A percentile compares a stretch with the other conserved stretches of the same genome.
Conservation (phyloP, 345 rosid species). For the Diplotaxis tenuifolia region DNA sequence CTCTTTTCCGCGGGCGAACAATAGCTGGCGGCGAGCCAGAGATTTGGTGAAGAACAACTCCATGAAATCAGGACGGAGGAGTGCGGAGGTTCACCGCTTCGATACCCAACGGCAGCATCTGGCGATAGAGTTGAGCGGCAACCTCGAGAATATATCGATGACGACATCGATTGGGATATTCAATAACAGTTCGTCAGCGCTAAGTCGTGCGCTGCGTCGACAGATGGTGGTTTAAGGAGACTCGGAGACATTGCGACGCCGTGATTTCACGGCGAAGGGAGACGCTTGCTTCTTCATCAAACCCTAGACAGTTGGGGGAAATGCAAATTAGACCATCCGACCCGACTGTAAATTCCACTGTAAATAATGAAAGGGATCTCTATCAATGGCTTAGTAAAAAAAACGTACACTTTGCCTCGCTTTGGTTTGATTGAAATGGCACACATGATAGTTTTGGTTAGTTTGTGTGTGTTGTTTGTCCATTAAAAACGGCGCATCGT, state of each 20-base stretch:
- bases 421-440: background rate
- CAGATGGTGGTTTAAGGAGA: background rate
- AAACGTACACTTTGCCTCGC: background rate
- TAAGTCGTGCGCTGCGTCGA: background rate
- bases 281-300: background rate
- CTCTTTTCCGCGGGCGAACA: background rate
- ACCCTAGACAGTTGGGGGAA: background rate
- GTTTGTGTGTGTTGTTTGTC: background rate
- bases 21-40: background rate
- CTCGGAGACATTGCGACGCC: background rate
- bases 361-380: too few relatives aligned
- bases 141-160: too few relatives aligned
- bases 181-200: background rate
- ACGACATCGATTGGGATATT: background rate
- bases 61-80: too few relatives aligned
- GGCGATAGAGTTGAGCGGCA: background rate
- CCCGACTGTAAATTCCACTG: background rate
- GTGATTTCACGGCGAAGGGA: background rate
- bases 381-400: too few relatives aligned
- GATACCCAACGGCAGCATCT: background rate
- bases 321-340: background rate
- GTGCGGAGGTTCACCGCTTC: background rate
- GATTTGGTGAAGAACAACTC: too few relatives aligned
- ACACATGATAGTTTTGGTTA: background rate
- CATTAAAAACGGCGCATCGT: background rate